Percentiles rank a stretch among this genome's conserved stretches.
Evolutionary conservation across 805 yeast species (phyloP).

Genomic region (Naumovozyma dairenensis): DNA sequence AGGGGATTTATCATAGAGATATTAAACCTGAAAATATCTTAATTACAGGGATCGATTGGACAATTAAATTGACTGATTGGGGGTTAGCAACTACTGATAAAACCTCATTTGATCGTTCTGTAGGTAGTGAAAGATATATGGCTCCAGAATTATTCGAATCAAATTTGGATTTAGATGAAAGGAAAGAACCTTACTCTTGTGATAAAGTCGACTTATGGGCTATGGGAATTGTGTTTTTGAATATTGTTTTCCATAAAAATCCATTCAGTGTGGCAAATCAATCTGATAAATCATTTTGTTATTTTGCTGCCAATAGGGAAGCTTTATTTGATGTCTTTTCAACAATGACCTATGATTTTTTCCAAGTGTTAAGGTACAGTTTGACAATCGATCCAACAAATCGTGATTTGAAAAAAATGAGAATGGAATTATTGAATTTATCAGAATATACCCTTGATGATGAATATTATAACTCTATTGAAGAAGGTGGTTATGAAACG

Average conservation of each 20-base stretch:
- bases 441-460: slow-evolving; percentile 78
- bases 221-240: slow-evolving; percentile 70
- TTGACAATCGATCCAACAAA: slow-evolving; percentile 81
- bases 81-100: slow-evolving; percentile 50
- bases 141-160: slow-evolving; percentile 82
- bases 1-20: slow-evolving; percentile 71
- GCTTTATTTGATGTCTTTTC: slow-evolving; percentile 87
- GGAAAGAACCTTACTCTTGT: slow-evolving; percentile 58
- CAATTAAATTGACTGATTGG: slow-evolving; percentile 64
- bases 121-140: slow-evolving; percentile 88
- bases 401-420: slow-evolving; percentile 56
- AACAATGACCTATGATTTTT: slow-evolving; percentile 76
- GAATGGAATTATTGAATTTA: slow-evolving; percentile 47
- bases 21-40: slow-evolving; percentile 74
- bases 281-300: slow-evolving; percentile 71
- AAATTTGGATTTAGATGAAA: slow-evolving; percentile 29
- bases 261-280: slow-evolving; percentile 78
- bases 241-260: slow-evolving; percentile 78
- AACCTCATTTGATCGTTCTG: slow-evolving; percentile 63
- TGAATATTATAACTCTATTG: slow-evolving; percentile 40
- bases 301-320: slow-evolving; percentile 81
- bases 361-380: slow-evolving; percentile 68
- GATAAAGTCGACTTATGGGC: slow-evolving; percentile 86
- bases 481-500: slow-evolving; percentile 31
- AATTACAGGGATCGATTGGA: slow-evolving; percentile 41